Evolutionary conservation across 2,329 filamentous ascomycete genomes (phyloP).

Genomic region (Fusarium sp.): DNA sequence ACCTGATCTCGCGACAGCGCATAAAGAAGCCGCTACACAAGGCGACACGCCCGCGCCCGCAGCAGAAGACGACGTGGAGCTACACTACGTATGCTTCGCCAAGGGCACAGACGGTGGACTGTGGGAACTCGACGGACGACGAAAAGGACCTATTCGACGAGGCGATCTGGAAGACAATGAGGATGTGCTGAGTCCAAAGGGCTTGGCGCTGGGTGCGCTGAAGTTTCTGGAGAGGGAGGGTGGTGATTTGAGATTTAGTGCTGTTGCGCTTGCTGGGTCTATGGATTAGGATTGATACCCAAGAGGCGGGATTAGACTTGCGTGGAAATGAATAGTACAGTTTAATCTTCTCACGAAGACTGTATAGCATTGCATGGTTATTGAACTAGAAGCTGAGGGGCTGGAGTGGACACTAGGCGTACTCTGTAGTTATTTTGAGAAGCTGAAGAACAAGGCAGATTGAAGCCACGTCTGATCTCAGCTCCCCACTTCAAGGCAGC

Average conservation of each 20-base stretch:
- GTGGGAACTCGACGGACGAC: slow-evolving; percentile 69
- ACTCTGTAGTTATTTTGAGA: background rate
- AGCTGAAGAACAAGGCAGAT: slow-evolving; percentile 18
- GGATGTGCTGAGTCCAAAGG: slow-evolving; percentile 79
- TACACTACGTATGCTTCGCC: slow-evolving; percentile 96
- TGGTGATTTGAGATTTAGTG: slow-evolving; percentile 67
- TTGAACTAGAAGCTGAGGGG: background rate
- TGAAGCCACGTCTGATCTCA: slow-evolving; percentile 36
- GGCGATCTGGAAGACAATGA: slow-evolving; percentile 67
- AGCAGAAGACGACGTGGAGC: slow-evolving; percentile 83
- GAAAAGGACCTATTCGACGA: slow-evolving; percentile 65
- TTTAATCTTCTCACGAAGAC: background rate
- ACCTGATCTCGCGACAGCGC: slow-evolving; percentile 77
- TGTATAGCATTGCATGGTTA: background rate
- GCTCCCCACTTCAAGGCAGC: slow-evolving; percentile 39
- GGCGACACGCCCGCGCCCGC: slow-evolving; percentile 83
- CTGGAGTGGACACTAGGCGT: background rate
- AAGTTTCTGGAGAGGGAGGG: slow-evolving; percentile 66
- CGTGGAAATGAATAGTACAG: background rate
- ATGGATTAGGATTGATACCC: slow-evolving; percentile 53
- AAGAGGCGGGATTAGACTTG: background rate
- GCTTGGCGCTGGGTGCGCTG: slow-evolving; percentile 73
- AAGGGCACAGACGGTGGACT: slow-evolving; percentile 72
- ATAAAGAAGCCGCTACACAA: slow-evolving; percentile 77
- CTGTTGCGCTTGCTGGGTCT: slow-evolving; percentile 63